A percentile compares a stretch with the other conserved stretches of the same genome.
phyloP scores from a whole-genome alignment of 495 filamentous ascomycete species.

The Mycothermus thermophilus region DNA sequence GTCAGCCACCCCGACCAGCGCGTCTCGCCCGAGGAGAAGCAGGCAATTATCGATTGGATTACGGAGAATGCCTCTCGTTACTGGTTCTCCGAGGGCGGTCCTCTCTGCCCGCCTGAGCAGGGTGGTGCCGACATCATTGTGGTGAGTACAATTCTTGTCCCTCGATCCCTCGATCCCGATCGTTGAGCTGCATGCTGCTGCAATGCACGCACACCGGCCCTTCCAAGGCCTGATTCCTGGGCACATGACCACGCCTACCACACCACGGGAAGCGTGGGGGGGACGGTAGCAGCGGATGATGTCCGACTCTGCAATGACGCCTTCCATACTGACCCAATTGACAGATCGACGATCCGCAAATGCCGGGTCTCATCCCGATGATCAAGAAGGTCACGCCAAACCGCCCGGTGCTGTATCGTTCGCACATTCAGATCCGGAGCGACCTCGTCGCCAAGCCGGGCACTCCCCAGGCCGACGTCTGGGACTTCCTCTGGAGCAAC shows the following conservation, averaged over 20 bases:
- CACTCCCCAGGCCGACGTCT: conserved; percentile 58
- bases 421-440: conserved; percentile 72
- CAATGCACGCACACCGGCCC: conserved; percentile 1
- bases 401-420: conserved; percentile 68
- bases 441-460: conserved; percentile 51
- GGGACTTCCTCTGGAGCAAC: conserved; percentile 62
- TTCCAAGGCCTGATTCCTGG: background rate
- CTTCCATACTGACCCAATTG: no score
- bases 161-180: background rate
- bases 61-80: conserved; percentile 62
- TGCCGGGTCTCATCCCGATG: conserved; percentile 68
- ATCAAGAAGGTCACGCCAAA: conserved; percentile 57
- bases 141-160: conserved; percentile 25
- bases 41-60: conserved; percentile 56
- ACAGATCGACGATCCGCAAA: conserved; percentile 78
- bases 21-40: conserved; percentile 45
- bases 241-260: conserved; percentile 3
- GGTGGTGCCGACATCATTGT: conserved; percentile 73
- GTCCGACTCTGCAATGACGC: no score
- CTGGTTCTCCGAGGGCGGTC: conserved; percentile 58
- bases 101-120: conserved; percentile 48
- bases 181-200: conserved; percentile 3
- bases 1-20: conserved; percentile 50
- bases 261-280: conserved; percentile 4
- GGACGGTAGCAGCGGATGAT: conserved; percentile 6